phyloP scores from a whole-genome alignment of 2,329 filamentous ascomycete species.

The Annulohypoxylon truncatum region DNA sequence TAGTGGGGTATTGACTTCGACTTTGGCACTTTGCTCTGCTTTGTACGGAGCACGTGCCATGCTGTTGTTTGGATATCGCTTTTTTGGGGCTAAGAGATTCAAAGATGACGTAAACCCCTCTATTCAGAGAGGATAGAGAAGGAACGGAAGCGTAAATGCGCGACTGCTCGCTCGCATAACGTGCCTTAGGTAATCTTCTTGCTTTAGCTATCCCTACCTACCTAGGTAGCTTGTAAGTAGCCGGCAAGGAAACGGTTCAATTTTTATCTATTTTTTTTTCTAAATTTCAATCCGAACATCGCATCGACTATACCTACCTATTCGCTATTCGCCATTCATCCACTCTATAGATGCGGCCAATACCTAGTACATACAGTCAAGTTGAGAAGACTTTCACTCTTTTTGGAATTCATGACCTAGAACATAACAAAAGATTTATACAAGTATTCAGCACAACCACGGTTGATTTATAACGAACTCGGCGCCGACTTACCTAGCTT shows the following conservation, averaged over 20 bases:
- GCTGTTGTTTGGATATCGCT: conserved; percentile 16
- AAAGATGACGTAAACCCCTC: conserved; percentile 29
- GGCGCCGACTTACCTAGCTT: background rate
- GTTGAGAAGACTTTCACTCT: background rate
- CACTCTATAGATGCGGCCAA: background rate
- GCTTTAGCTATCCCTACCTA: conserved; percentile 2
- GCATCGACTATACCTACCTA: background rate
- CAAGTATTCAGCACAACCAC: background rate
- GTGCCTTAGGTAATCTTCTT: background rate
- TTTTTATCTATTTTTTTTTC: too few species aligned
- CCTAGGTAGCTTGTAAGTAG: background rate
- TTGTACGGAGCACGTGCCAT: conserved; percentile 23
- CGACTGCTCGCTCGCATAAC: conserved; percentile 9
- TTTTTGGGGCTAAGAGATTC: background rate
- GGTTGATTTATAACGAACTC: background rate
- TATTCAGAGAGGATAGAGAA: conserved; percentile 6
- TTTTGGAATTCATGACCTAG: background rate
- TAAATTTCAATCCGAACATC: background rate
- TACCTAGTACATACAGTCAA: background rate
- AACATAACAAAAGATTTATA: background rate
- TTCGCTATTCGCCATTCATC: background rate
- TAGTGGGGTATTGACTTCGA: conserved; percentile 14
- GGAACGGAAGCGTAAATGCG: conserved; percentile 11
- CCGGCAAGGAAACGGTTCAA: background rate
- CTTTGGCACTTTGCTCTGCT: too few species aligned